phyloP scores from a whole-genome alignment of 2,329 filamentous ascomycete species.

The Orbilia blumenaviensis region DNA sequence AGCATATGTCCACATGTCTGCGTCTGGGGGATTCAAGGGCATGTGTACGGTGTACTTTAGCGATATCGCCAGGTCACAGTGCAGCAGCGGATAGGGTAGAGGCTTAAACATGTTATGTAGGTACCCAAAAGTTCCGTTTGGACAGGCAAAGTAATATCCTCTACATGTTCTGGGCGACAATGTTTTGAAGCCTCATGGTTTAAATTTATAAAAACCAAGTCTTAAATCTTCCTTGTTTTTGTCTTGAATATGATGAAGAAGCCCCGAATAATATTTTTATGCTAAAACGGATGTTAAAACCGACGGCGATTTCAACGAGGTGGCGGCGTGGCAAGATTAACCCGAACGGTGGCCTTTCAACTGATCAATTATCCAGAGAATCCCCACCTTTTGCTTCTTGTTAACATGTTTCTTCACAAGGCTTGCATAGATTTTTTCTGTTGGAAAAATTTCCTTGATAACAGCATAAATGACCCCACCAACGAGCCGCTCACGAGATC shows the following conservation, averaged over 20 bases:
- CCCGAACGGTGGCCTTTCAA: conserved; percentile 2
- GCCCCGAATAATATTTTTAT: not conserved
- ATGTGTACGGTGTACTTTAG: conserved; percentile 33
- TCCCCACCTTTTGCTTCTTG: conserved; percentile 4
- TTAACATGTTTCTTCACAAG: no score
- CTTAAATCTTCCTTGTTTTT: conserved; percentile 13
- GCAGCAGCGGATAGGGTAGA: conserved; percentile 26
- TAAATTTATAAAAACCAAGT: not conserved
- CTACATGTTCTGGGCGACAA: not conserved
- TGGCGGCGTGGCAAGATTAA: conserved; percentile 21
- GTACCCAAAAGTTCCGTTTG: conserved; percentile 47
- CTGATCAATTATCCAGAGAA: conserved; percentile 25
- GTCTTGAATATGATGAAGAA: no score
- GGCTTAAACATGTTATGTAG: conserved; percentile 39
- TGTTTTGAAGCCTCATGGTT: not conserved
- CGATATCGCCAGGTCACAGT: conserved; percentile 46
- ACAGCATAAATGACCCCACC: conserved; percentile 27
- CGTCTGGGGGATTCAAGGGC: conserved; percentile 14
- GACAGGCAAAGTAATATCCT: not conserved
- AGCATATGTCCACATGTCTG: not conserved
- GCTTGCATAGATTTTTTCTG: conserved; percentile 1
- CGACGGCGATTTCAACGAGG: conserved; percentile 8
- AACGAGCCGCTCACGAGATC: conserved; percentile 22
- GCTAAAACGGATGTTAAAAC: conserved; percentile 17
- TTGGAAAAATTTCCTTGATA: conserved; percentile 29